Evolutionary conservation across 208 protist species (phyloP).

Genomic region (Lotmaria passim): DNA sequence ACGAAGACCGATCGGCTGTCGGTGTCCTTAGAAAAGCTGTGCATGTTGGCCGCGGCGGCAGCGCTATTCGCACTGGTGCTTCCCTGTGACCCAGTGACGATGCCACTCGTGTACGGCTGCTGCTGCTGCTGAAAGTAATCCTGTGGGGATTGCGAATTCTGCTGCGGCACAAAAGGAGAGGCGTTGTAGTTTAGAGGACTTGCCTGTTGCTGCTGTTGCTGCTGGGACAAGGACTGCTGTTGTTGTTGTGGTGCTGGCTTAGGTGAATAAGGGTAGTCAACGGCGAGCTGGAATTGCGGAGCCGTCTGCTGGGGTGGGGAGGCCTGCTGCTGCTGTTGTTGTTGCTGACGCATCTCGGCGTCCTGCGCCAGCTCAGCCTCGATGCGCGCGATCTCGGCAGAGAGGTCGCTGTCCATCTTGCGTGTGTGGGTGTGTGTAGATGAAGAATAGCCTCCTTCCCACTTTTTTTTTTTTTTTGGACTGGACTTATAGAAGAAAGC

Average conservation of each 20-base stretch:
- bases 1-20: slow-evolving; percentile 90
- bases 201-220: slow-evolving; percentile 33
- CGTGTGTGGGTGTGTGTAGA: too few species aligned
- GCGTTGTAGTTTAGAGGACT: slow-evolving; percentile 23
- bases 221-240: slow-evolving; percentile 11
- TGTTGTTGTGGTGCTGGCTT: slow-evolving; percentile 15
- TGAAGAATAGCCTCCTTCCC: too few species aligned
- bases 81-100: neutral
- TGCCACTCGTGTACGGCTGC: slow-evolving; percentile 10
- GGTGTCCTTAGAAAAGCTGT: slow-evolving; percentile 81
- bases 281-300: slow-evolving; percentile 23
- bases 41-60: slow-evolving; percentile 12
- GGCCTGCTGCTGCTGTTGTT: slow-evolving; percentile 38
- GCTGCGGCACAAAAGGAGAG: slow-evolving; percentile 23
- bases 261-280: slow-evolving; percentile 5
- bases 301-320: slow-evolving; percentile 9
- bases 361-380: slow-evolving; percentile 79
- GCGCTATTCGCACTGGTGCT: neutral
- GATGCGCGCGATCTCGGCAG: slow-evolving; percentile 78
- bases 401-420: slow-evolving; percentile 73
- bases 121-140: slow-evolving; percentile 13
- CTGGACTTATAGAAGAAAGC: slow-evolving; percentile 13
- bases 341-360: slow-evolving; percentile 55
- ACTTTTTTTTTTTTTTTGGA: too few species aligned
- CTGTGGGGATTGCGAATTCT: slow-evolving; percentile 26